A percentile compares a stretch with the other conserved stretches of the same genome.
phyloP scores from a whole-genome alignment of 2,329 filamentous ascomycete genomes.

The Dactylellina haptotyla region DNA sequence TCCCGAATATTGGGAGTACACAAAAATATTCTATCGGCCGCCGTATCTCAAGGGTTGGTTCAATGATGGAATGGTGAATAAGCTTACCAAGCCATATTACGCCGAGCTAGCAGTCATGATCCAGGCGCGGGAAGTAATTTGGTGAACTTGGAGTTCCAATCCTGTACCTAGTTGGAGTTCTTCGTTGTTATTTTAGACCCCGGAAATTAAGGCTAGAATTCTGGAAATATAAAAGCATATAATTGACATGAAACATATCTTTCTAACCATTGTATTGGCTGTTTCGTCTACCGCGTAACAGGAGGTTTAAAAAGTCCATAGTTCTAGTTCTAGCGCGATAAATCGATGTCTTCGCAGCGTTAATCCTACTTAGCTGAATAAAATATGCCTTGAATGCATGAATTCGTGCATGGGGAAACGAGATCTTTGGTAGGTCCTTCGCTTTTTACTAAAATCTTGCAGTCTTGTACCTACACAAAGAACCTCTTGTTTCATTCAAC shows the following conservation, averaged over 20 bases:
- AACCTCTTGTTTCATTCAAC: background rate
- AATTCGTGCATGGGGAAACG: background rate
- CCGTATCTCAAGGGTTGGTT: conserved; percentile 8
- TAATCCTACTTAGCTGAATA: background rate
- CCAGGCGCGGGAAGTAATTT: conserved; percentile 1
- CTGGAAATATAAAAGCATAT: no score
- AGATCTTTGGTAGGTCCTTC: background rate
- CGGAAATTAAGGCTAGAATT: no score
- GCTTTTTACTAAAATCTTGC: background rate
- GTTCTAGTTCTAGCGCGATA: background rate
- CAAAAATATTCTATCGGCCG: conserved; percentile 59
- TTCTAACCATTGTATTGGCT: no score
- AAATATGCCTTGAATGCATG: no score
- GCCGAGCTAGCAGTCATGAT: conserved; percentile 7
- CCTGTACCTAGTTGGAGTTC: background rate
- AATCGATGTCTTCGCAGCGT: background rate
- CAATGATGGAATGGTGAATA: conserved; percentile 2
- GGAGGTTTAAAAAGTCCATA: no score
- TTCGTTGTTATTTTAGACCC: background rate
- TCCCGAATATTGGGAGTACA: conserved; percentile 63
- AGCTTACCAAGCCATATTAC: background rate
- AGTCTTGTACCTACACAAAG: no score
- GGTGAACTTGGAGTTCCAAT: background rate
- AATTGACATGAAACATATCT: no score
- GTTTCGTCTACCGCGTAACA: no score